phyloP scores from a whole-genome alignment of 2,329 filamentous ascomycete species.

The Emydomyces testavorans region DNA sequence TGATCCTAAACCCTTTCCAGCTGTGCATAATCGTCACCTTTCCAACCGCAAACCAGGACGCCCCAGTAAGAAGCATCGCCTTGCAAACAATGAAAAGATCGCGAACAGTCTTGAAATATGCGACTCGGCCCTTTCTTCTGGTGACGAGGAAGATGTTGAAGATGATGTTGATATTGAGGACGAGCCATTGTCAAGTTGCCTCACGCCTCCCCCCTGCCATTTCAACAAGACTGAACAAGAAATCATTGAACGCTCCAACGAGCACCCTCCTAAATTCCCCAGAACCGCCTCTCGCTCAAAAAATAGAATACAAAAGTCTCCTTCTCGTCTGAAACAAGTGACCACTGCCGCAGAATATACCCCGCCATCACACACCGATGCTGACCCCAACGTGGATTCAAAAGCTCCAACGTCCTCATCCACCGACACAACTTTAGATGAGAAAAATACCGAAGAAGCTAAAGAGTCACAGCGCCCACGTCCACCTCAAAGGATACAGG shows the following conservation, averaged over 20 bases:
- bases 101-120: not conserved
- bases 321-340: conserved; percentile 9
- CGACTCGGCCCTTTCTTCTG: not conserved
- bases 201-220: conserved; percentile 6
- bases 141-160: not conserved
- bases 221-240: not conserved
- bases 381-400: not conserved
- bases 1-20: conserved; percentile 17
- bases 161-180: not conserved
- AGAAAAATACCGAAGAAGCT: not conserved
- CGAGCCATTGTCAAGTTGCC: not conserved
- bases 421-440: not conserved
- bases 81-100: not conserved
- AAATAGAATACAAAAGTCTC: not conserved
- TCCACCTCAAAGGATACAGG: conserved; percentile 1
- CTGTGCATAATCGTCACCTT: not conserved
- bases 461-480: not conserved
- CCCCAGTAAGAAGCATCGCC: not conserved
- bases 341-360: not conserved
- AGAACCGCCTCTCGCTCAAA: not conserved
- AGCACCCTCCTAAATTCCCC: not conserved
- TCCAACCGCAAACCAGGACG: not conserved
- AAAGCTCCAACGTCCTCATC: not conserved
- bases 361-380: not conserved
- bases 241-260: not conserved